Conservation (phyloP, 1,139 yeast genomes). For the Scheffersomyces segobiensis region DNA sequence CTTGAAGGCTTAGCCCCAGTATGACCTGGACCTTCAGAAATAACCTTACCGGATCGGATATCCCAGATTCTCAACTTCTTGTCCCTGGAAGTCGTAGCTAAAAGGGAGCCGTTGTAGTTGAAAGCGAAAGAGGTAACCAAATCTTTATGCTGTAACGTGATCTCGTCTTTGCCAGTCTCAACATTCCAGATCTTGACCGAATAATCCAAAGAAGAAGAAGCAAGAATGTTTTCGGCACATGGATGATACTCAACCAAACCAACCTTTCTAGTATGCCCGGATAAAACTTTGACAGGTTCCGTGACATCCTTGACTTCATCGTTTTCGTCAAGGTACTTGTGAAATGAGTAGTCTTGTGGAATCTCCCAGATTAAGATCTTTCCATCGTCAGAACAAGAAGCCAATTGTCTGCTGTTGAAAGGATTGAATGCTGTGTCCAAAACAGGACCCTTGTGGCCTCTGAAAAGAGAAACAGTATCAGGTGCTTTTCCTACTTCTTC, state of each 20-base stretch:
- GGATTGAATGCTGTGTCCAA: slow-evolving; percentile 95
- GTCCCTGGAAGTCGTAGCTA: slow-evolving; percentile 93
- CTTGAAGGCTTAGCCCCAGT: slow-evolving; percentile 90
- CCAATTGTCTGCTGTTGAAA: slow-evolving; percentile 72
- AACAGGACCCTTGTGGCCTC: slow-evolving; percentile 95
- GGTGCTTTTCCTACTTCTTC: slow-evolving; percentile 91
- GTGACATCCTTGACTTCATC: slow-evolving; percentile 68
- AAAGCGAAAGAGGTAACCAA: slow-evolving; percentile 88
- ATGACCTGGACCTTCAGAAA: slow-evolving; percentile 88
- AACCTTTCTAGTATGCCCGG: slow-evolving; percentile 91
- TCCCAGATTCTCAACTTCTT: slow-evolving; percentile 92
- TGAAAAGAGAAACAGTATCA: slow-evolving; percentile 85
- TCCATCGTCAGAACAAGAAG: slow-evolving; percentile 90
- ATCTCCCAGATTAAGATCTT: slow-evolving; percentile 85
- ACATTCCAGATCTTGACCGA: slow-evolving; percentile 90
- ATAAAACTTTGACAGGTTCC: slow-evolving; percentile 63
- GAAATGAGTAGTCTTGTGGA: slow-evolving; percentile 77
- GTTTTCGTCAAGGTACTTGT: slow-evolving; percentile 55
- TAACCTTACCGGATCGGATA: slow-evolving; percentile 66
- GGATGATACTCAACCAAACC: slow-evolving; percentile 95
- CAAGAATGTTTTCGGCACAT: slow-evolving; percentile 79
- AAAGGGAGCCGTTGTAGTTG: slow-evolving; percentile 81
- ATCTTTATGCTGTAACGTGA: slow-evolving; percentile 83
- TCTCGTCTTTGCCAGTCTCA: slow-evolving; percentile 67
- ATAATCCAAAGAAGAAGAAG: slow-evolving; percentile 88